These are phyloP conservation scores for Zostera marina DNA, from an alignment of 116 monocot genomes.

Conservation along the genomic window DNA sequence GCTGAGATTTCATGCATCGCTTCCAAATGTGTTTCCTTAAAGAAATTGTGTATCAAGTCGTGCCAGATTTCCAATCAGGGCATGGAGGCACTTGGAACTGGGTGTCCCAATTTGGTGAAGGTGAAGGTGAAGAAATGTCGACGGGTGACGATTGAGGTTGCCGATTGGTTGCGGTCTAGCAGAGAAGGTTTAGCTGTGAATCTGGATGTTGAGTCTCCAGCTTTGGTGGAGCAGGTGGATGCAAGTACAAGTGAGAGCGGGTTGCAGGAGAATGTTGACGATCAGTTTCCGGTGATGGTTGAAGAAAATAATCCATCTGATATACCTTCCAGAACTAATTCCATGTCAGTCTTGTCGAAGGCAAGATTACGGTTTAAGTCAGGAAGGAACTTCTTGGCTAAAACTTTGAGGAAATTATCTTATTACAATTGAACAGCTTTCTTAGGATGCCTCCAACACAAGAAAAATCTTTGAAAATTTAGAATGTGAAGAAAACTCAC, in stretches of 20 bases:
- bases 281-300: slow-evolving; percentile 10
- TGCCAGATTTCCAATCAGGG: slow-evolving; percentile 53
- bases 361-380: slow-evolving; percentile 11
- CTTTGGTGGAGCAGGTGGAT: slow-evolving; percentile 16
- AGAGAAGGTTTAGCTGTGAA: slow-evolving; percentile 35
- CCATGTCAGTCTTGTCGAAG: slow-evolving; percentile 19
- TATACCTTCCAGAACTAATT: slow-evolving; percentile 22
- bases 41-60: slow-evolving; percentile 58
- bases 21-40: slow-evolving; percentile 37
- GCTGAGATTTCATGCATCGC: slow-evolving; percentile 55
- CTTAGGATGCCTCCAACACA: not conserved
- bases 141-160: slow-evolving; percentile 32
- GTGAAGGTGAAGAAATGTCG: slow-evolving; percentile 71
- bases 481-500: slow-evolving; percentile 1
- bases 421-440: slow-evolving; percentile 2
- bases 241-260: slow-evolving; percentile 25
- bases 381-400: slow-evolving; percentile 26
- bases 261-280: slow-evolving; percentile 21
- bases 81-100: slow-evolving; percentile 43
- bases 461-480: not conserved
- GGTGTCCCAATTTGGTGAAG: slow-evolving; percentile 65
- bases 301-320: slow-evolving; percentile 15
- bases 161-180: slow-evolving; percentile 28
- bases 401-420: slow-evolving; percentile 29
- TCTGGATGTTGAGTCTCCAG: slow-evolving; percentile 16